A percentile compares a stretch with the other conserved stretches of the same genome.
Conservation (phyloP, 495 filamentous ascomycete species). For the Staphylotrichum tortipilum region DNA sequence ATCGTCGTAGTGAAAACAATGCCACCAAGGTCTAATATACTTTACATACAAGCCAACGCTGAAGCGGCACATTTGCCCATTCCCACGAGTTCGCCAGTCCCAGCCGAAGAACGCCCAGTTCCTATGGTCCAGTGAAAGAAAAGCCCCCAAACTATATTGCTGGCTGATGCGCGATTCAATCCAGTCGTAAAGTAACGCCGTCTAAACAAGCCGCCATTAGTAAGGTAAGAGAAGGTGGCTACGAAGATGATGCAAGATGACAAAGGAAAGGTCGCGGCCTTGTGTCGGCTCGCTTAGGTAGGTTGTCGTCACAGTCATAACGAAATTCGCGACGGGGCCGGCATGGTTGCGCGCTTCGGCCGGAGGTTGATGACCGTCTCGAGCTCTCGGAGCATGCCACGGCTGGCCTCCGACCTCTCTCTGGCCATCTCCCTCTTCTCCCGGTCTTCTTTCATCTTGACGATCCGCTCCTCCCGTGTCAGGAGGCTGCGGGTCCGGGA, state of each 20-base stretch:
- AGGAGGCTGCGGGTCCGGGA: slow-evolving; percentile 59
- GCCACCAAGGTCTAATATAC: slow-evolving; percentile 12
- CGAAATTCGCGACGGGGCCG: slow-evolving; percentile 20
- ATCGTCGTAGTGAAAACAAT: too few relatives aligned
- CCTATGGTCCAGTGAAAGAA: not conserved
- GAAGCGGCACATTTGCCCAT: not conserved
- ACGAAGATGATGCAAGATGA: slow-evolving; percentile 8
- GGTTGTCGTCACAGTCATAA: slow-evolving; percentile 26
- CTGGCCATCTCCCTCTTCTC: slow-evolving; percentile 55
- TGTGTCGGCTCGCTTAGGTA: slow-evolving; percentile 6
- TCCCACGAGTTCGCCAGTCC: not conserved
- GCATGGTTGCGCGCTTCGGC: slow-evolving; percentile 34
- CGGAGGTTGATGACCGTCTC: slow-evolving; percentile 78
- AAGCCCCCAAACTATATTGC: not conserved
- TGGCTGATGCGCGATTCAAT: not conserved
- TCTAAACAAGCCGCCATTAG: slow-evolving; percentile 16
- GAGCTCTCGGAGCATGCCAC: slow-evolving; percentile 83
- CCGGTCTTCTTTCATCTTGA: slow-evolving; percentile 82
- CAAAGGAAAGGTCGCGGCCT: slow-evolving; percentile 11
- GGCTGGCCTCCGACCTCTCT: slow-evolving; percentile 68
- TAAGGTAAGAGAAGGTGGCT: not conserved
- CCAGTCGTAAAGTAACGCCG: not conserved
- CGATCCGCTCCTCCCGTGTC: slow-evolving; percentile 79
- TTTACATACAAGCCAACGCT: slow-evolving; percentile 13
- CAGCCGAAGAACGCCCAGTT: slow-evolving; percentile 12